phyloP scores from a whole-genome alignment of 441 rosid genomes.

The Brassica balearica region DNA sequence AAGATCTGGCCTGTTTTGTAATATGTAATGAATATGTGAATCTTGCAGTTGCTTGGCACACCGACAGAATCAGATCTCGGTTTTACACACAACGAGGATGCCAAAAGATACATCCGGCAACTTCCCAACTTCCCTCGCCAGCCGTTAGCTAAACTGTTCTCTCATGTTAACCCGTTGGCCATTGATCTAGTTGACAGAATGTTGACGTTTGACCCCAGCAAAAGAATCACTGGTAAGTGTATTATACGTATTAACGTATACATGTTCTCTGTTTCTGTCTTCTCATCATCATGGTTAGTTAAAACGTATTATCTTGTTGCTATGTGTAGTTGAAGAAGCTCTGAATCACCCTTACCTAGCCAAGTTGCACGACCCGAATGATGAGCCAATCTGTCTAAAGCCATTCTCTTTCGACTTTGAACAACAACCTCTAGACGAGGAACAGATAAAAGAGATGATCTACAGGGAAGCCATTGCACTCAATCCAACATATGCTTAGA shows the following conservation, averaged over 20 bases:
- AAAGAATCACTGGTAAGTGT: conserved; percentile 86
- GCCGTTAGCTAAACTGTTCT: conserved; percentile 61
- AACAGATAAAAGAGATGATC: conserved; percentile 91
- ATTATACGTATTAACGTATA: neutral
- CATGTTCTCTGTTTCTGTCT: conserved; percentile 10
- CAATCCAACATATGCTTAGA: conserved; percentile 74
- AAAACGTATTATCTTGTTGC: neutral
- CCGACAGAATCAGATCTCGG: conserved; percentile 92
- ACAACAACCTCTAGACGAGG: conserved; percentile 77
- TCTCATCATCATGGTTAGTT: conserved; percentile 1
- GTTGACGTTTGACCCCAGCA: conserved; percentile 91
- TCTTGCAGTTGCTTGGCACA: conserved; percentile 88
- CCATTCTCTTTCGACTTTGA: conserved; percentile 91
- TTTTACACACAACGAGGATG: conserved; percentile 83
- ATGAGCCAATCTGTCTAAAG: conserved; percentile 80
- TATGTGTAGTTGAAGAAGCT: conserved; percentile 88
- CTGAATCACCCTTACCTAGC: conserved; percentile 84
- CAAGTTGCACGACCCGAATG: conserved; percentile 79
- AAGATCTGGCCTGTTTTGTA: neutral
- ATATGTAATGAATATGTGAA: conserved; percentile 1
- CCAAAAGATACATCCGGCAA: conserved; percentile 81
- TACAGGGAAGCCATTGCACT: conserved; percentile 74
- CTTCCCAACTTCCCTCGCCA: conserved; percentile 77
- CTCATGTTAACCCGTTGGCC: conserved; percentile 81
- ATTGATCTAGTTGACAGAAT: conserved; percentile 85